phyloP scores from a whole-genome alignment of 2,329 filamentous ascomycete species.

The Saccharata proteae region DNA sequence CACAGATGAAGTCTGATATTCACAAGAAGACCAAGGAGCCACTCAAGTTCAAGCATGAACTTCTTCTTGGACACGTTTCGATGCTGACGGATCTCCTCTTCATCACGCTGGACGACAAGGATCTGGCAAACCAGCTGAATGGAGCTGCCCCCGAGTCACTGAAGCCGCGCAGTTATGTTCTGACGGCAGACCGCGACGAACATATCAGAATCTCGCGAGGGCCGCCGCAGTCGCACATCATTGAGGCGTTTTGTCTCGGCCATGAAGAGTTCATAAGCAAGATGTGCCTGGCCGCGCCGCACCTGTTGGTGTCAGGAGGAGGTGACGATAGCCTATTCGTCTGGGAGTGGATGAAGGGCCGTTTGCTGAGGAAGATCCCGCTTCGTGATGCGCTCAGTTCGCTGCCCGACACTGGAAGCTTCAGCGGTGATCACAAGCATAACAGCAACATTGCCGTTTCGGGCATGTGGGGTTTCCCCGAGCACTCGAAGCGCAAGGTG shows the following conservation, averaged over 20 bases:
- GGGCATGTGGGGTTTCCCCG: constrained; percentile 36
- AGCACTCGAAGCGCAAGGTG: constrained; percentile 17
- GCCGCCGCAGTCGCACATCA: constrained; percentile 71
- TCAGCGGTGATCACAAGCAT: constrained; percentile 10
- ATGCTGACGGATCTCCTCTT: constrained; percentile 70
- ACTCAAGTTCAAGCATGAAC: constrained; percentile 55
- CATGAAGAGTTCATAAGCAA: constrained; percentile 76
- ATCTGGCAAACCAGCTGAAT: constrained; percentile 11
- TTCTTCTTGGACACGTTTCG: constrained; percentile 87
- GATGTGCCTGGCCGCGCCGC: constrained; percentile 52
- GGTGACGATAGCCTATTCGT: constrained; percentile 68
- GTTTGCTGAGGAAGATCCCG: constrained; percentile 42
- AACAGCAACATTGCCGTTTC: constrained; percentile 34
- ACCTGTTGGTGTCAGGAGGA: constrained; percentile 72
- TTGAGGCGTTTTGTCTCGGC: constrained; percentile 80
- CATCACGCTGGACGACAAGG: constrained; percentile 36
- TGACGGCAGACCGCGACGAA: constrained; percentile 60
- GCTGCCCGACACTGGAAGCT: constrained; percentile 3
- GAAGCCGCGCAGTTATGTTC: constrained; percentile 42
- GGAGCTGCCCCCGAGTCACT: background rate
- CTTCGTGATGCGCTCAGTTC: constrained; percentile 13
- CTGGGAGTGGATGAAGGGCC: constrained; percentile 64
- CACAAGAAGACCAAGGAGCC: constrained; percentile 36
- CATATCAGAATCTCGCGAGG: constrained; percentile 84
- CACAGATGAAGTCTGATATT: constrained; percentile 38